Conservation (phyloP, 805 yeast genomes). For the Candida sonorensis region DNA sequence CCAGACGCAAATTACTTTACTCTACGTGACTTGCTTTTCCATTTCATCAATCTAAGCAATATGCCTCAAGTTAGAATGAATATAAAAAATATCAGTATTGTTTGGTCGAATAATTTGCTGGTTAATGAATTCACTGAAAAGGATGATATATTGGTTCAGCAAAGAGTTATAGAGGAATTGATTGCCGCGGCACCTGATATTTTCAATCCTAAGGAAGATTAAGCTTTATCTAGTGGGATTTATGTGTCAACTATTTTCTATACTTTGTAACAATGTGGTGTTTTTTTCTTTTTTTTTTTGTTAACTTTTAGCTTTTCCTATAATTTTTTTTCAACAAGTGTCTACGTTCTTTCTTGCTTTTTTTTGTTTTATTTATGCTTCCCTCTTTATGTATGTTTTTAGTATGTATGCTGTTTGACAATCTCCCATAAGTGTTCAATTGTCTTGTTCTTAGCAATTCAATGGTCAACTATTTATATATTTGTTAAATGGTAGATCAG, state of each 20-base stretch:
- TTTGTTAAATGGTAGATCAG: no score
- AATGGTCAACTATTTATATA: no score
- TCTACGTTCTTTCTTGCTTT: not conserved
- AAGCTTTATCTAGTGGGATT: not conserved
- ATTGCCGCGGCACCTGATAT: constrained; percentile 80
- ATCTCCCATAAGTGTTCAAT: no score
- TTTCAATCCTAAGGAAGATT: constrained; percentile 30
- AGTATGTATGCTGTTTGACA: no score
- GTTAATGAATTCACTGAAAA: constrained; percentile 57
- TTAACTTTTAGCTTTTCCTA: no score
- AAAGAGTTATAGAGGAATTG: constrained; percentile 78
- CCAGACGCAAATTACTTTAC: constrained; percentile 97
- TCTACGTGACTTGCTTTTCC: constrained; percentile 76
- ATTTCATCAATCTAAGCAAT: constrained; percentile 36
- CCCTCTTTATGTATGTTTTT: not conserved
- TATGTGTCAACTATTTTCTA: not conserved
- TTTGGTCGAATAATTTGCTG: constrained; percentile 92
- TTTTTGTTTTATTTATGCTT: not conserved
- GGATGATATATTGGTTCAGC: constrained; percentile 32
- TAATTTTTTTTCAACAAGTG: no score
- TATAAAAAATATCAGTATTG: constrained; percentile 71
- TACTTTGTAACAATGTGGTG: not conserved
- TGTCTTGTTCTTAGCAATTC: no score
- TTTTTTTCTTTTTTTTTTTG: no score
- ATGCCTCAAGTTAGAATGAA: constrained; percentile 75